Percentiles rank a stretch among this genome's conserved stretches.
Conservation (phyloP, 192 early-diverging fungal species). For the Coemansia sp. region DNA sequence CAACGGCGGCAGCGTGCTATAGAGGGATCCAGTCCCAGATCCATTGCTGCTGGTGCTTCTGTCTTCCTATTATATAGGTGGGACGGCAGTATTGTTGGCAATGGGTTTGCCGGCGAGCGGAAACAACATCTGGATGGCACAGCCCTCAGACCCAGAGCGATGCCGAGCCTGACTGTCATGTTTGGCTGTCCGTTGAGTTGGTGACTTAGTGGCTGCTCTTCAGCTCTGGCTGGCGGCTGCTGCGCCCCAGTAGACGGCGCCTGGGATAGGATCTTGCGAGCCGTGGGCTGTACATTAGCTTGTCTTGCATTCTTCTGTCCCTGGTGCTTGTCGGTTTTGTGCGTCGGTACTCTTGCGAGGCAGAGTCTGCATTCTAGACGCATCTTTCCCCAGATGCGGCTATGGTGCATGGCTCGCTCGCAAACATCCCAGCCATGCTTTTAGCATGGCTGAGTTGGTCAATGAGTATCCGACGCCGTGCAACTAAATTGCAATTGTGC, state of each 20-base stretch:
- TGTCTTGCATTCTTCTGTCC: neutral
- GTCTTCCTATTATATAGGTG: neutral
- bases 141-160: conserved; percentile 3
- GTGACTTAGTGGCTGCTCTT: neutral
- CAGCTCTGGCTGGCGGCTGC: neutral
- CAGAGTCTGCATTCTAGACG: conserved; percentile 26
- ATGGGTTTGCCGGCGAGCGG: conserved; percentile 8
- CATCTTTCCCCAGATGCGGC: neutral
- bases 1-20: neutral
- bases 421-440: conserved; percentile 14
- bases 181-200: neutral
- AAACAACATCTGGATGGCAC: conserved; percentile 6
- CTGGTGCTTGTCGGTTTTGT: conserved; percentile 1
- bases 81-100: neutral
- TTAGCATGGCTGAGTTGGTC: conserved; percentile 10
- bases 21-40: neutral
- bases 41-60: neutral
- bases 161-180: neutral
- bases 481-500: conserved; percentile 7
- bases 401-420: conserved; percentile 48
- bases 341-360: conserved; percentile 46
- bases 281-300: neutral
- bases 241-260: conserved; percentile 2
- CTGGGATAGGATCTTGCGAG: neutral
- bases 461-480: conserved; percentile 42